phyloP scores from a whole-genome alignment of 495 filamentous ascomycete genomes.

The Penicillium canariense region DNA sequence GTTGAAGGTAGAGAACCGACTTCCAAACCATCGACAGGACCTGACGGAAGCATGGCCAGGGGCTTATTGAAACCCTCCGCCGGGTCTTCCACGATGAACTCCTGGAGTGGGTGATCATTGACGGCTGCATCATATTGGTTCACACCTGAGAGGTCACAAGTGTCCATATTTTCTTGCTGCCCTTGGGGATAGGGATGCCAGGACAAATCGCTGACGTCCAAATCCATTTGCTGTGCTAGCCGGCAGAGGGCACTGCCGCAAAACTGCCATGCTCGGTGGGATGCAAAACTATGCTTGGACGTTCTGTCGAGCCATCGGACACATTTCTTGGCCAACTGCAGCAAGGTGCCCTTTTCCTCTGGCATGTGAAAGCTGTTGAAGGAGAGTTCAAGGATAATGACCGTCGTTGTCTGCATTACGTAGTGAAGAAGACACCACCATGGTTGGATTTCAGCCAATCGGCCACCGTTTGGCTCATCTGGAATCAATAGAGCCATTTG shows the following conservation, averaged over 20 bases:
- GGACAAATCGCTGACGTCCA: not conserved
- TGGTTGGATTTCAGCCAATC: slow-evolving; percentile 48
- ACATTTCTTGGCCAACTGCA: slow-evolving; percentile 50
- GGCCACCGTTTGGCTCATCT: slow-evolving; percentile 28
- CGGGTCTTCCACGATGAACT: too few species aligned
- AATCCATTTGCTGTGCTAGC: not conserved
- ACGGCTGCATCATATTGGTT: too few species aligned
- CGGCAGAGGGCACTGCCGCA: not conserved
- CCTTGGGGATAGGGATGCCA: not conserved
- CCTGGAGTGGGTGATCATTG: too few species aligned
- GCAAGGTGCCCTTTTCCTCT: slow-evolving; percentile 40
- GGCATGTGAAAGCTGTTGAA: slow-evolving; percentile 53
- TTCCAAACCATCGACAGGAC: too few species aligned
- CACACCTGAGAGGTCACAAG: too few species aligned
- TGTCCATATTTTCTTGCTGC: too few species aligned
- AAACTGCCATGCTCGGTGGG: slow-evolving; percentile 50
- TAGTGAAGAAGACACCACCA: slow-evolving; percentile 66
- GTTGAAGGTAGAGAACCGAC: too few species aligned
- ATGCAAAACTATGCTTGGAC: slow-evolving; percentile 46
- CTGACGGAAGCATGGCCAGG: too few species aligned
- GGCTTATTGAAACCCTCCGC: too few species aligned
- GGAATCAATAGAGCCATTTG: slow-evolving; percentile 51
- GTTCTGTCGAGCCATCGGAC: slow-evolving; percentile 52
- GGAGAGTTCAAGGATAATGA: slow-evolving; percentile 60
- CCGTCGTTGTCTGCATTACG: slow-evolving; percentile 56